Percentiles rank a stretch among this genome's conserved stretches.
Evolutionary conservation across 371 early-diverging fungal species (phyloP).

Genomic region (Saksenaea oblongispora): DNA sequence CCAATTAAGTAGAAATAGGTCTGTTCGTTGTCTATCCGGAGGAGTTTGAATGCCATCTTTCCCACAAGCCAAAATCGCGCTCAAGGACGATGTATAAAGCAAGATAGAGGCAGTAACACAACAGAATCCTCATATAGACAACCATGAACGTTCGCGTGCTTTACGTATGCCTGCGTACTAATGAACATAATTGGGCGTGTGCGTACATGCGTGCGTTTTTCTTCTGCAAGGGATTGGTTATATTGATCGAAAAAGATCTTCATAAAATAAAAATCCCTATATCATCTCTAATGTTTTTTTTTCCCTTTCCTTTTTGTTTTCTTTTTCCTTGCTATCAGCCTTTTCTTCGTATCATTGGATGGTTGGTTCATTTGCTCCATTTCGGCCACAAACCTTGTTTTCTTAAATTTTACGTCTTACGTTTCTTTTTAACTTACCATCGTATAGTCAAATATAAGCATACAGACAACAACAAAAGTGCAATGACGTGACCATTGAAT

Average conservation of each 20-base stretch:
- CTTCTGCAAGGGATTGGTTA: constrained; percentile 1
- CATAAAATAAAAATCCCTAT: background rate
- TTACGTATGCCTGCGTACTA: background rate
- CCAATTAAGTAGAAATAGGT: background rate
- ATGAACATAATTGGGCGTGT: background rate
- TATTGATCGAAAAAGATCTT: background rate
- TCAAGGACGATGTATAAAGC: background rate
- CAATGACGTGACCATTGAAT: constrained; percentile 57
- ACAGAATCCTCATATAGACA: background rate
- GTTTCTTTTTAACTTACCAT: constrained; percentile 45
- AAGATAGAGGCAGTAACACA: background rate
- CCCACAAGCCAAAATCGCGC: background rate
- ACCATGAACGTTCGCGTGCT: background rate
- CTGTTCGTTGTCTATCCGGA: background rate
- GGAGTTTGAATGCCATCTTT: background rate
- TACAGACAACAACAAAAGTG: constrained; percentile 47
- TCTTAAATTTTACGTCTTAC: background rate
- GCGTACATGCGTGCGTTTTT: background rate
- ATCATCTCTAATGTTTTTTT: background rate
- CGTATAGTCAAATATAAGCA: constrained; percentile 56
- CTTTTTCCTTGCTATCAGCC: background rate
- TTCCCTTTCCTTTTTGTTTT: background rate
- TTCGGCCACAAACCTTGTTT: constrained; percentile 26
- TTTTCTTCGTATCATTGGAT: background rate
- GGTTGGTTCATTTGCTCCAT: constrained; percentile 12